Conservation (phyloP, 1,139 yeast species). For the Yamadazyma siamensis region DNA sequence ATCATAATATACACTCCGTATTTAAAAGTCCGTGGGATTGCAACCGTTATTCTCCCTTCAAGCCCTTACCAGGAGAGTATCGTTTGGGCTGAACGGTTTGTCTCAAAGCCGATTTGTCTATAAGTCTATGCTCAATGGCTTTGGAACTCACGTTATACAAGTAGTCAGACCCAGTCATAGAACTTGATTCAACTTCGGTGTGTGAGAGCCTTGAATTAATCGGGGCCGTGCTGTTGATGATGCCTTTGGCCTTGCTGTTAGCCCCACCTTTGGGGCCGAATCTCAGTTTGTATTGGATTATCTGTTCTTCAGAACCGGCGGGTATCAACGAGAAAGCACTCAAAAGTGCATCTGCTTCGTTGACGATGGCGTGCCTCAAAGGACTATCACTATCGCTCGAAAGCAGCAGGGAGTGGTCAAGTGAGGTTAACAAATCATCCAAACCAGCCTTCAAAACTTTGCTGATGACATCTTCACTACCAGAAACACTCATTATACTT, state of each 20-base stretch:
- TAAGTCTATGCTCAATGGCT: conserved; percentile 14
- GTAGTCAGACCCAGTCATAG: conserved; percentile 11
- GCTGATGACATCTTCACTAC: conserved; percentile 8
- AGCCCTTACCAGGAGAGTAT: no score
- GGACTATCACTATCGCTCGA: conserved; percentile 1
- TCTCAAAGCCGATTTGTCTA: no score
- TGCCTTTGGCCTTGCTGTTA: not conserved
- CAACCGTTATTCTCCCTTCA: no score
- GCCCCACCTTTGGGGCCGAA: conserved; percentile 6
- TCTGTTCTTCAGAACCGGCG: not conserved
- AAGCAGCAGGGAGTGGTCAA: conserved; percentile 1
- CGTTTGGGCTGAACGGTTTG: no score
- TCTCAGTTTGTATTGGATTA: conserved; percentile 5
- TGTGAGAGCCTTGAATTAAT: no score
- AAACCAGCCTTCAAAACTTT: conserved; percentile 6
- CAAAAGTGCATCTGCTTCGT: conserved; percentile 12
- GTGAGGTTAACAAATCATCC: conserved; percentile 6
- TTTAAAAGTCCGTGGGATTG: conserved; percentile 2
- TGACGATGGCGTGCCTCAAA: conserved; percentile 4
- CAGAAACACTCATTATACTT: conserved; percentile 6
- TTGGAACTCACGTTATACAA: conserved; percentile 13
- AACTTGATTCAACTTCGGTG: no score
- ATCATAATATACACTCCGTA: conserved; percentile 4
- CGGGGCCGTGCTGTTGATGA: no score
- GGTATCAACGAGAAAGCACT: conserved; percentile 12